Conservation (phyloP, 2,329 filamentous ascomycete genomes). For the Cryphonectria carpinicola region DNA sequence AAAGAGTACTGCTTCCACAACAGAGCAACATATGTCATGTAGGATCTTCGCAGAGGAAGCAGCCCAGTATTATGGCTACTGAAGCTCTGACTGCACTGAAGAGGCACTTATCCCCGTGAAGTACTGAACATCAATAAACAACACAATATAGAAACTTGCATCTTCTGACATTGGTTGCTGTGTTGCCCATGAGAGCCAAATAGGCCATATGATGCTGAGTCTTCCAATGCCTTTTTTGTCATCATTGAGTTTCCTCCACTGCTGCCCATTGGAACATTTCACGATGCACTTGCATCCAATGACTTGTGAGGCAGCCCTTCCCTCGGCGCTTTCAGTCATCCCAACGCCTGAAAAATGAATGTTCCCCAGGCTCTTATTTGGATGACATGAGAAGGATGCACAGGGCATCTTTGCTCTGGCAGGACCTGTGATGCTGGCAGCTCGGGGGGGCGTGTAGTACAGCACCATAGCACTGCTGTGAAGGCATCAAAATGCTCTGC, state of each 20-base stretch:
- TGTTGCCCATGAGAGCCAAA: background rate
- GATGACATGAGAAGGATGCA: background rate
- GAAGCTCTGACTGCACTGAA: background rate
- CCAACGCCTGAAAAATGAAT: background rate
- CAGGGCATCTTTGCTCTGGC: background rate
- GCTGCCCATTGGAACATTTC: background rate
- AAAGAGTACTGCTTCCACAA: background rate
- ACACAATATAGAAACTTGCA: background rate
- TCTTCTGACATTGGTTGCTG: background rate
- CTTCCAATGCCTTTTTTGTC: background rate
- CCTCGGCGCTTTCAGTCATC: background rate
- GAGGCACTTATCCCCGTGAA: background rate
- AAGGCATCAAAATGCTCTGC: background rate
- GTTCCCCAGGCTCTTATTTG: background rate
- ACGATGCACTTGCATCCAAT: background rate
- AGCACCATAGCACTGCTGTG: background rate
- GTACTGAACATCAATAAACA: background rate
- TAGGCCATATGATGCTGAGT: background rate
- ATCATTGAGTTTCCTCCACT: background rate
- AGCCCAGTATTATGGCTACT: background rate
- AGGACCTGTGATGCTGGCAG: constrained; percentile 1
- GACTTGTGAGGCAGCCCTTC: background rate
- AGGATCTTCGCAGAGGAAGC: background rate
- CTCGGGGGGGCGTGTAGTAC: background rate
- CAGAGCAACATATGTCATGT: background rate